These are phyloP conservation scores for Lizonia empirigonia DNA, from an alignment of 2,329 filamentous ascomycete species.

Conservation along the genomic window DNA sequence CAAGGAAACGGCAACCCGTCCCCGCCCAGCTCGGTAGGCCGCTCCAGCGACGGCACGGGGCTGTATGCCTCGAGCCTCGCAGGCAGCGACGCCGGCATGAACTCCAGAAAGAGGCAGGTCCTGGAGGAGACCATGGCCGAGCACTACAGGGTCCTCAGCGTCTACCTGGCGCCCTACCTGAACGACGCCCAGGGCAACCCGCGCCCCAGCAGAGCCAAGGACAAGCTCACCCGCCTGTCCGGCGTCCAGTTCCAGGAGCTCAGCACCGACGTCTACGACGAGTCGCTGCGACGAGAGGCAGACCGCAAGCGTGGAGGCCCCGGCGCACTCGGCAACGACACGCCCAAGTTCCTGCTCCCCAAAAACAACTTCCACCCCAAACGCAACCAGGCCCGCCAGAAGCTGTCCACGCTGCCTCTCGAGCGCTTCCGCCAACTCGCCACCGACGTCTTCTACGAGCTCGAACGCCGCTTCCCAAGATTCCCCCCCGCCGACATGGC, in stretches of 20 bases:
- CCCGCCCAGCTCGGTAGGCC: conserved; percentile 84
- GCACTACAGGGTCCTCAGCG: conserved; percentile 80
- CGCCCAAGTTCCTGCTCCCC: conserved; percentile 72
- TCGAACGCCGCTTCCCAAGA: conserved; percentile 86
- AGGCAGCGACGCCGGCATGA: conserved; percentile 60
- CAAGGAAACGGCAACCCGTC: conserved; percentile 66
- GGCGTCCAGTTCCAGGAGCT: conserved; percentile 95
- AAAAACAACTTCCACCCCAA: conserved; percentile 93
- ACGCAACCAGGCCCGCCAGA: conserved; percentile 95
- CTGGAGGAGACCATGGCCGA: conserved; percentile 75
- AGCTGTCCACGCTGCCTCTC: conserved; percentile 85
- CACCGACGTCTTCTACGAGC: conserved; percentile 93
- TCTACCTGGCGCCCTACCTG: conserved; percentile 71
- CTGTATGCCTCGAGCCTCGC: conserved; percentile 59
- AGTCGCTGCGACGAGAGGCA: conserved; percentile 84
- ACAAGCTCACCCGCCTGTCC: conserved; percentile 90
- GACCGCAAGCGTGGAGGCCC: conserved; percentile 54
- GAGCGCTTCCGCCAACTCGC: conserved; percentile 89
- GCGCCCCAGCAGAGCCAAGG: conserved; percentile 85
- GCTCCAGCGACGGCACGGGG: conserved; percentile 80
- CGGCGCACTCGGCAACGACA: conserved; percentile 54
- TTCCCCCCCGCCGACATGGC: conserved; percentile 74
- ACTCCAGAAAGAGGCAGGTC: conserved; percentile 62
- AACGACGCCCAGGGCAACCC: conserved; percentile 76
- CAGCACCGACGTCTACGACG: conserved; percentile 96